phyloP scores from a whole-genome alignment of 352 stramenopile genomes.

The Globisporangium parvum region DNA sequence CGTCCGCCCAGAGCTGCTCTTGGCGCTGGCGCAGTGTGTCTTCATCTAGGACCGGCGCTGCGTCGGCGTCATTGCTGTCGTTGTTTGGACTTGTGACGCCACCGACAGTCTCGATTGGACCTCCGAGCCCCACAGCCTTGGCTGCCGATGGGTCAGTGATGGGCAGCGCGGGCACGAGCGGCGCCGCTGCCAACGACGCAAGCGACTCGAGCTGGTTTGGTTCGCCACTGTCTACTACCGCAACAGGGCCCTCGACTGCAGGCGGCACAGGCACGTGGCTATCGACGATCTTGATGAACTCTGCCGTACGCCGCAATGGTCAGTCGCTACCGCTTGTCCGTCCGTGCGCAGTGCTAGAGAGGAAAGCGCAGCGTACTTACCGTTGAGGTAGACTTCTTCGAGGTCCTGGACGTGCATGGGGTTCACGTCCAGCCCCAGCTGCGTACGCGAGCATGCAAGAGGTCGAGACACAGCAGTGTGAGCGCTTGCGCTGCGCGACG shows the following conservation, averaged over 20 bases:
- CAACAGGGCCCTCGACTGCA: not conserved
- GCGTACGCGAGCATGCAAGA: too few relatives aligned
- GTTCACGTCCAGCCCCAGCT: slow-evolving; percentile 60
- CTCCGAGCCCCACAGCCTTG: not conserved
- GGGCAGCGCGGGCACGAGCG: not conserved
- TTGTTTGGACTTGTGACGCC: not conserved
- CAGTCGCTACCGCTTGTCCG: too few relatives aligned
- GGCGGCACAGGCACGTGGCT: slow-evolving; percentile 32
- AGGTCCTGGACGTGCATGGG: slow-evolving; percentile 39
- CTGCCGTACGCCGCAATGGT: slow-evolving; percentile 10
- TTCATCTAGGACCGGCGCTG: slow-evolving; percentile 2
- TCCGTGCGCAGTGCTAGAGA: too few relatives aligned
- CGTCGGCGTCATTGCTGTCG: not conserved
- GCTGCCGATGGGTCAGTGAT: not conserved
- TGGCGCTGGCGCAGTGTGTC: slow-evolving; percentile 22
- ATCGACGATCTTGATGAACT: slow-evolving; percentile 73
- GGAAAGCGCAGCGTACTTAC: too few relatives aligned
- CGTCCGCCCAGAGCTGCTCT: slow-evolving; percentile 28
- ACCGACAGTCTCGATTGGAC: not conserved
- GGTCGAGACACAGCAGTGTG: not conserved
- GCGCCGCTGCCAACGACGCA: not conserved
- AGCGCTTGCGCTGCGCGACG: not conserved
- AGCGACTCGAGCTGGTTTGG: not conserved
- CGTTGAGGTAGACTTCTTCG: slow-evolving; percentile 56
- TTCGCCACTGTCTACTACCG: not conserved